These are phyloP conservation scores for Crocinoboletus sp. DNA, from an alignment of 1,284 basidiomycete genomes.

Conservation along the genomic window DNA sequence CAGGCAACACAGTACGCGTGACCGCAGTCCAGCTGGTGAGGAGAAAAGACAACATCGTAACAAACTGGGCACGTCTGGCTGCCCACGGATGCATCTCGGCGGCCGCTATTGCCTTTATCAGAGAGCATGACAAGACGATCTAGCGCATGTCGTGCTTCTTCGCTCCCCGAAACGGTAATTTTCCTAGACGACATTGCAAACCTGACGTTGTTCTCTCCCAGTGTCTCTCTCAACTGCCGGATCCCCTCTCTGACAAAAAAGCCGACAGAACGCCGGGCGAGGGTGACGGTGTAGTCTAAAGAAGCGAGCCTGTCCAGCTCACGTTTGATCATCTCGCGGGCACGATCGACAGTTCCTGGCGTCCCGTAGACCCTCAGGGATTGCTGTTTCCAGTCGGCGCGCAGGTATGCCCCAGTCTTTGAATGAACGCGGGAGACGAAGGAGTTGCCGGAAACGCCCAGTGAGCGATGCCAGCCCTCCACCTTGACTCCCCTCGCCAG, in stretches of 20 bases:
- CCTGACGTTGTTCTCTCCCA: conserved; percentile 48
- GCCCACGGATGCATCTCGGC: conserved; percentile 10
- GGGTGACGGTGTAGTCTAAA: conserved; percentile 36
- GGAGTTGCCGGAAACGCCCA: conserved; percentile 27
- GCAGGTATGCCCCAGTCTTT: conserved; percentile 39
- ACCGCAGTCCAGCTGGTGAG: conserved; percentile 44
- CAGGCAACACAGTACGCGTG: conserved; percentile 53
- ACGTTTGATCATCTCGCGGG: conserved; percentile 37
- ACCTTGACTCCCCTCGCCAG: conserved; percentile 47
- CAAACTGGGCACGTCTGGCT: conserved; percentile 48
- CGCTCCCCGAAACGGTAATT: conserved; percentile 45
- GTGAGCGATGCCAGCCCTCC: conserved; percentile 44
- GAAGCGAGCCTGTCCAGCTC: conserved; percentile 42
- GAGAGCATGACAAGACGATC: conserved; percentile 41
- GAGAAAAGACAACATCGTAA: conserved; percentile 40
- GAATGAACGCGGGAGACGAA: conserved; percentile 35
- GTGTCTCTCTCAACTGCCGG: conserved; percentile 40
- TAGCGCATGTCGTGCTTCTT: conserved; percentile 43
- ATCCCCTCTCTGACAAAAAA: conserved; percentile 48
- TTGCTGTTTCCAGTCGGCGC: conserved; percentile 39
- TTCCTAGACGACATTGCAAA: conserved; percentile 35
- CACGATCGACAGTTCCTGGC: conserved; percentile 32
- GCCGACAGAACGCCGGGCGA: conserved; percentile 37
- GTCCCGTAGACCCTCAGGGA: conserved; percentile 42
- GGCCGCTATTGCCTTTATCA: conserved; percentile 15